Conservation (phyloP, 176 grass and related monocot genomes). For the Hsuehochloa calcarea region DNA sequence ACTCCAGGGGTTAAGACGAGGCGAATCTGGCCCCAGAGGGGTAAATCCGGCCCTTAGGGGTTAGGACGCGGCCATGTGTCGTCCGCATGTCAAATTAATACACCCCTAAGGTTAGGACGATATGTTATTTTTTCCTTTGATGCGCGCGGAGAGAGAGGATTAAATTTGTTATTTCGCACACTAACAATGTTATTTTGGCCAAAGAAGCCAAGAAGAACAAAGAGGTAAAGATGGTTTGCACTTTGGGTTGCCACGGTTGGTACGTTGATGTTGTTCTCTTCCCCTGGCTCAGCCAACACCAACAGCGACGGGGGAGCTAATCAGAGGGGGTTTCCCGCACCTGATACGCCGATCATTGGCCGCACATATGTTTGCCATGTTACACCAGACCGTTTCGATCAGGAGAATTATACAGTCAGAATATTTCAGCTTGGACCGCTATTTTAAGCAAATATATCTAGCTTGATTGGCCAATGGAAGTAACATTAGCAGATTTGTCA, state of each 20-base stretch:
- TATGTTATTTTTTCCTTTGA: too few species aligned
- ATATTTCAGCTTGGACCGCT: neutral
- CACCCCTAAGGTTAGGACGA: too few species aligned
- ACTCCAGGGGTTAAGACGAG: too few species aligned
- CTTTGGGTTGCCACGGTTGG: conserved; percentile 31
- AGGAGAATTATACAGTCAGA: neutral
- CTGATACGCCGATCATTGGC: neutral
- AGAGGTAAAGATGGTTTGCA: neutral
- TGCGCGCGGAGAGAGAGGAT: too few species aligned
- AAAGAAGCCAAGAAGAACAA: neutral
- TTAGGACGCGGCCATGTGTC: too few species aligned
- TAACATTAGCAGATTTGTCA: neutral
- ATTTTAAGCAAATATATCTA: neutral
- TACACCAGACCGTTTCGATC: neutral
- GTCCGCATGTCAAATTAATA: too few species aligned
- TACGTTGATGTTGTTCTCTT: conserved; percentile 23
- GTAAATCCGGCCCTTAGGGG: too few species aligned
- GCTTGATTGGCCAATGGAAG: neutral
- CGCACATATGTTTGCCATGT: neutral
- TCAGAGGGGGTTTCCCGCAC: neutral
- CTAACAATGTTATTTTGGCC: too few species aligned
- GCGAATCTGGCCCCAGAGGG: too few species aligned
- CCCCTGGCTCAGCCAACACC: conserved; percentile 14
- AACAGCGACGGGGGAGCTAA: conserved; percentile 35
- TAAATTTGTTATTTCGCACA: too few species aligned